These are phyloP conservation scores for Puya raimondii DNA, from an alignment of 176 grass and related monocot genomes.

Conservation along the genomic window DNA sequence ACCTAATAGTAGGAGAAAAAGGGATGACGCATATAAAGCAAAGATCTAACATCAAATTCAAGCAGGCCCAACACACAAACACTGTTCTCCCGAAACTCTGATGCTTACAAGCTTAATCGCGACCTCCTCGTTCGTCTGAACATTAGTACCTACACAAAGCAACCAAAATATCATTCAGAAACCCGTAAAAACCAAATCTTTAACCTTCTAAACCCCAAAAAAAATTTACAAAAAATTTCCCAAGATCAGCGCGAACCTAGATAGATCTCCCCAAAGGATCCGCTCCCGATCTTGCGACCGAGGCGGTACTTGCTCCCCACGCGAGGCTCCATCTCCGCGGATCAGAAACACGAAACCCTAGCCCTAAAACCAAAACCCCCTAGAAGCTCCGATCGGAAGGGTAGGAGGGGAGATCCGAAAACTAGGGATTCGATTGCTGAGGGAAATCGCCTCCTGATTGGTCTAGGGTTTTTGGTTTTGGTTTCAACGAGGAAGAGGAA, in stretches of 20 bases:
- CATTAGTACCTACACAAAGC: conserved; percentile 67
- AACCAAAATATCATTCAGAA: conserved; percentile 1
- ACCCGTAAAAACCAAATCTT: not conserved
- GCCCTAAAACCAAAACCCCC: not conserved
- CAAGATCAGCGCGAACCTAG: conserved; percentile 22
- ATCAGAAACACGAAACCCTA: not conserved
- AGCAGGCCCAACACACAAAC: not conserved
- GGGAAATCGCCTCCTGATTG: not conserved
- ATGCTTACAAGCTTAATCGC: conserved; percentile 91
- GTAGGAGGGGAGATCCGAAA: not conserved
- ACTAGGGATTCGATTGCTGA: not conserved
- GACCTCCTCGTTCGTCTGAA: conserved; percentile 96
- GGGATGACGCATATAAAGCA: too few species aligned
- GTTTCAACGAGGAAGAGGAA: not conserved
- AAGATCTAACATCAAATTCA: not conserved
- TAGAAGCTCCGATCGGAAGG: not conserved
- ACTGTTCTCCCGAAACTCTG: not conserved
- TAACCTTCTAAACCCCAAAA: not conserved
- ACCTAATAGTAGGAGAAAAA: too few species aligned
- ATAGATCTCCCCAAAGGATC: conserved; percentile 48
- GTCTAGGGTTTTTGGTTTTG: conserved; percentile 13
- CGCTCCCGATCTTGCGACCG: conserved; percentile 35
- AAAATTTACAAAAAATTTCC: not conserved
- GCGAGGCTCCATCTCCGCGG: conserved; percentile 30
- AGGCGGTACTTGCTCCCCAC: conserved; percentile 35